Base-by-base conservation (phyloP, 2,329 filamentous ascomycete species). In the Epichloe typhina region DNA sequence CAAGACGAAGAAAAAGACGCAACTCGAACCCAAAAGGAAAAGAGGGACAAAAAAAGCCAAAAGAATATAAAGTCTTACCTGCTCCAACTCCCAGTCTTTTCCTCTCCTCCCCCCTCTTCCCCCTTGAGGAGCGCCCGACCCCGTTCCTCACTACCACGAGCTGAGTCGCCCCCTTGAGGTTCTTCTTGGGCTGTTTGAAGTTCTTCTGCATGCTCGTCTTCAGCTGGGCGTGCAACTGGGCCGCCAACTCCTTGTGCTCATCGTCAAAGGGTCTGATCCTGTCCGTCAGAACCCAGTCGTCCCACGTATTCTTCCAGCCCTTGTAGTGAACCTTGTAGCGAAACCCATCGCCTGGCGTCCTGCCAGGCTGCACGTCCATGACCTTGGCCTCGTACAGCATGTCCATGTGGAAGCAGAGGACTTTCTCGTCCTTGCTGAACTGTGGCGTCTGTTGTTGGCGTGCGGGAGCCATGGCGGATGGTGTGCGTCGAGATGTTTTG, bases 301-400 rank as follows among this genome's bases (percentile, higher is more conserved):
- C 93, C 93, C 93, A 98, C 77, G 89, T 96, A 67, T 91, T 90
- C 75, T 98, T 98, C 93, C 93, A 98, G 62, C 93, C 93, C 70
- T 97, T 97, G 74, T 98, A 98, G 70, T 98, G 93, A 50, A 98
- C 86, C 63, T 87, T 86, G 72, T 95, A 98, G 65, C 88, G 82
- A 64, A 82, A 89, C 36, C 84, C 81, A 54, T 83, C 72, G 41
- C 69, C 84, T 19, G 70, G 84, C 65, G 82, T 83, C 68, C 86
- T 83, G 62, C 84, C 83, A 43, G 61, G 76, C 74, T 66, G 81
- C 35, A 87, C 76, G 57, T 96, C 90, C 56, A 95, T 80, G 49
- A 98, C 84, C 71, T 97, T 97, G 58, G 93, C 93, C 69, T 98
- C 93, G 65, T 98, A 98, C 48, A 98, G 81, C 70, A 97, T 83